Percentiles rank a stretch among this genome's conserved stretches.
Evolutionary conservation across 805 yeast species (phyloP).

Genomic region (Kuraishia floccosa): DNA sequence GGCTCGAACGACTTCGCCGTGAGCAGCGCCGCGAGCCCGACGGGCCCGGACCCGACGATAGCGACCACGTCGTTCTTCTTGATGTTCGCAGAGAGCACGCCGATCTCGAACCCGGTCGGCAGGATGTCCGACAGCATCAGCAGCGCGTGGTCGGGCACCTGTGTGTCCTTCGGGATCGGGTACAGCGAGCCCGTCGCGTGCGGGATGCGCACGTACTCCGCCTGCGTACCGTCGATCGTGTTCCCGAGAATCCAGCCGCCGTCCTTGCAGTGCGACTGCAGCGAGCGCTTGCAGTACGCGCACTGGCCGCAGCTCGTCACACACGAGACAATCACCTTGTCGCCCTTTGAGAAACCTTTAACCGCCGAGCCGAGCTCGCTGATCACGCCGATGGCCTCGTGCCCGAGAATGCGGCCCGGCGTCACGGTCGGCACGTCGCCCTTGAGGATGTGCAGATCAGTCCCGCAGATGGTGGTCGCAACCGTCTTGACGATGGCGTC

Average conservation of each 20-base stretch:
- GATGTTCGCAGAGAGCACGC: slow-evolving; percentile 44
- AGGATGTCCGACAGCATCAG: slow-evolving; percentile 53
- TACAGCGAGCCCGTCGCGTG: slow-evolving; percentile 29
- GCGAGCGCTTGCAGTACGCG: slow-evolving; percentile 39
- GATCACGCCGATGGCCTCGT: slow-evolving; percentile 50
- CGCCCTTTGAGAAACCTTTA: slow-evolving; percentile 38
- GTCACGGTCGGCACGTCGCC: slow-evolving; percentile 47
- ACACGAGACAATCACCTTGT: slow-evolving; percentile 53
- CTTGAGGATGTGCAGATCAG: slow-evolving; percentile 50
- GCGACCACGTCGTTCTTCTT: slow-evolving; percentile 47
- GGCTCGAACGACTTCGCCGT: slow-evolving; percentile 46
- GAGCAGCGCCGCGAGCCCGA: slow-evolving; percentile 51
- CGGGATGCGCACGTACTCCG: slow-evolving; percentile 48
- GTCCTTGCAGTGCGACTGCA: slow-evolving; percentile 50
- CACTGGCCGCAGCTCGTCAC: slow-evolving; percentile 52
- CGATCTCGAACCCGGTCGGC: slow-evolving; percentile 61
- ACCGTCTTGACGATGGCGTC: slow-evolving; percentile 47
- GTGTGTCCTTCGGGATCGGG: slow-evolving; percentile 17
- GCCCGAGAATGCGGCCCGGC: slow-evolving; percentile 42
- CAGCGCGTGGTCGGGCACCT: slow-evolving; percentile 32
- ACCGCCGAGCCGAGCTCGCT: slow-evolving; percentile 38
- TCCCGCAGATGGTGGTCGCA: slow-evolving; percentile 54
- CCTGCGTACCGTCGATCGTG: slow-evolving; percentile 58
- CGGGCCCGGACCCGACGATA: slow-evolving; percentile 60
- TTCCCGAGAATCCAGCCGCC: slow-evolving; percentile 47